Evolutionary conservation across 2,329 filamentous ascomycete genomes (phyloP).

Genomic region (Purpureocillium takamizusanense): DNA sequence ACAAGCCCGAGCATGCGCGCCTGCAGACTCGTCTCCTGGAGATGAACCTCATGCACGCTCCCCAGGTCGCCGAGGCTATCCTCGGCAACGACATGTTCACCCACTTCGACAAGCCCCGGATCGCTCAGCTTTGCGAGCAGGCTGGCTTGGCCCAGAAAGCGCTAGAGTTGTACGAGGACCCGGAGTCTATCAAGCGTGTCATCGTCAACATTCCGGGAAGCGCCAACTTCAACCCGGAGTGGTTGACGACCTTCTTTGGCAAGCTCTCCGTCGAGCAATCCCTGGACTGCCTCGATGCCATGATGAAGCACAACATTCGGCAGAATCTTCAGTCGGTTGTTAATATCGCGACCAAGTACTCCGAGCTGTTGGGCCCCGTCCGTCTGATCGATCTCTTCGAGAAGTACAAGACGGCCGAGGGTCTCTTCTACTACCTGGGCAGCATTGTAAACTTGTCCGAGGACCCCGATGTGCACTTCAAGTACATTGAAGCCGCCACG

Average conservation of each 20-base stretch:
- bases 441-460: conserved; percentile 97
- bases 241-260: conserved; percentile 87
- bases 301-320: conserved; percentile 94
- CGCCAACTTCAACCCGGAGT: conserved; percentile 83
- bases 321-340: conserved; percentile 94
- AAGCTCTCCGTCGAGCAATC: conserved; percentile 93
- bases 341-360: conserved; percentile 95
- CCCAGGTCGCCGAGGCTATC: conserved; percentile 95
- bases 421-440: conserved; percentile 95
- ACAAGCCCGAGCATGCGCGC: conserved; percentile 85
- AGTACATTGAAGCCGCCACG: conserved; percentile 97
- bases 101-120: conserved; percentile 84
- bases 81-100: conserved; percentile 98
- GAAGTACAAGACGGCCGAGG: conserved; percentile 95
- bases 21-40: conserved; percentile 91
- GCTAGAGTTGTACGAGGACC: conserved; percentile 89
- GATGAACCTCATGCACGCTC: conserved; percentile 96
- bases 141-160: conserved; percentile 81
- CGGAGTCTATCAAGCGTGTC: conserved; percentile 81
- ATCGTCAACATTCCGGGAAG: conserved; percentile 73
- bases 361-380: conserved; percentile 81
- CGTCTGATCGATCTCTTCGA: conserved; percentile 89
- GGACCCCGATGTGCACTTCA: conserved; percentile 94
- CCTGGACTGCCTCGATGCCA: conserved; percentile 86
- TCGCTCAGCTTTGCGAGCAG: conserved; percentile 87